These are phyloP conservation scores for Stemphylium lycopersici DNA, from an alignment of 2,329 filamentous ascomycete species.

Conservation along the genomic window DNA sequence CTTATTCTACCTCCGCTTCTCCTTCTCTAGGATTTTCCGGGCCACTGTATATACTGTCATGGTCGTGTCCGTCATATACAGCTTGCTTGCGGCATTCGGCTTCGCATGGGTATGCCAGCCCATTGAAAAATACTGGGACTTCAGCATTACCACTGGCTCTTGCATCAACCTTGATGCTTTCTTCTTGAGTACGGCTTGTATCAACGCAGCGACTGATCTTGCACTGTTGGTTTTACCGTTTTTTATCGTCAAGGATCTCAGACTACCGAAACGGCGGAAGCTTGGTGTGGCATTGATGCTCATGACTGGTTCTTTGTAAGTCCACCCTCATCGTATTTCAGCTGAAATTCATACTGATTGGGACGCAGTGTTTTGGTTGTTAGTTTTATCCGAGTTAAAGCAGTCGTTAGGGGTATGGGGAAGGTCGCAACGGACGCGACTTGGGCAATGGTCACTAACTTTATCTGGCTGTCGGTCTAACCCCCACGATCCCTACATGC, in stretches of 20 bases:
- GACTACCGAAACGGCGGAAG: conserved; percentile 21
- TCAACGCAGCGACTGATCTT: conserved; percentile 22
- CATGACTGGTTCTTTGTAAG: conserved; percentile 27
- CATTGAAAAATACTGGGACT: conserved; percentile 25
- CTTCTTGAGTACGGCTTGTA: conserved; percentile 20
- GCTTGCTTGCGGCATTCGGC: conserved; percentile 17
- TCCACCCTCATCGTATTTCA: background rate
- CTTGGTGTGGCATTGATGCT: conserved; percentile 20
- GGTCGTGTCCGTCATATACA: conserved; percentile 19
- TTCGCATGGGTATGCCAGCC: conserved; percentile 26
- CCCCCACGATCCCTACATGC: background rate
- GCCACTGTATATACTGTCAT: conserved; percentile 13
- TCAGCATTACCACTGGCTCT: conserved; percentile 14
- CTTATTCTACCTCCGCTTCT: conserved; percentile 22
- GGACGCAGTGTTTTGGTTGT: conserved; percentile 19
- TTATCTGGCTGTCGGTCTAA: conserved; percentile 23
- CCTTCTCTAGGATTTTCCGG: conserved; percentile 14
- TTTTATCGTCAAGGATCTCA: conserved; percentile 25
- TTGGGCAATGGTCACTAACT: conserved; percentile 22
- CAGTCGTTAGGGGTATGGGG: conserved; percentile 14
- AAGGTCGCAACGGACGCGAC: conserved; percentile 15
- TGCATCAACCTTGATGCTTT: conserved; percentile 20
- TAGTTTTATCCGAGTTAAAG: conserved; percentile 20
- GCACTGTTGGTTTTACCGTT: conserved; percentile 24
- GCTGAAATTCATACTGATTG: background rate